These are phyloP conservation scores for Scorias spongiosa DNA, from an alignment of 2,329 filamentous ascomycete species.

Conservation along the genomic window DNA sequence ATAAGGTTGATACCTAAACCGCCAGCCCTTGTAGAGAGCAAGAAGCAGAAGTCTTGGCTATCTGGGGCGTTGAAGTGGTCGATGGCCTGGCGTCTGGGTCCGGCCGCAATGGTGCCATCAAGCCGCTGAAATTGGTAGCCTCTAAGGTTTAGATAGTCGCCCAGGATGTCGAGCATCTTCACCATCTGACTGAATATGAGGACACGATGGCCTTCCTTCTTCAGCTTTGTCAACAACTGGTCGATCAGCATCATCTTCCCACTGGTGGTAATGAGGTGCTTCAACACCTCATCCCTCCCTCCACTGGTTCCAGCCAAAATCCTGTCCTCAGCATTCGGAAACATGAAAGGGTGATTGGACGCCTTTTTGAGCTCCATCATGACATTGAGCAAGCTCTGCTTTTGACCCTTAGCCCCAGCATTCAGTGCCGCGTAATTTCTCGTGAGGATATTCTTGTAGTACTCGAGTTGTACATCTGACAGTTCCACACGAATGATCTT, in stretches of 20 bases:
- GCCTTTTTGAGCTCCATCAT: conserved; percentile 99
- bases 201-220: conserved; percentile 84
- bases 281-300: conserved; percentile 77
- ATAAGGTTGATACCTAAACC: conserved; percentile 98
- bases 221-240: conserved; percentile 84
- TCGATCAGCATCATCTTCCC: conserved; percentile 99
- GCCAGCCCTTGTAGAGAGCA: conserved; percentile 87
- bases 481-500: conserved; percentile 98
- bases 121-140: conserved; percentile 93
- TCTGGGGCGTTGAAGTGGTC: conserved; percentile 97
- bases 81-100: conserved; percentile 79
- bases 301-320: conserved; percentile 55
- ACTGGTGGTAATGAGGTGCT: conserved; percentile 87
- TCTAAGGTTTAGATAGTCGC: conserved; percentile 81
- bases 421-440: conserved; percentile 91
- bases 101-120: conserved; percentile 85
- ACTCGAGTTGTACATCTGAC: conserved; percentile 89
- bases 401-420: conserved; percentile 76
- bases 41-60: conserved; percentile 90
- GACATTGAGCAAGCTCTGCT: conserved; percentile 89
- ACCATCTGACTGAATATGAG: conserved; percentile 99
- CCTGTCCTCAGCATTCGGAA: conserved; percentile 80
- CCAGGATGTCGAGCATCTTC: conserved; percentile 90
- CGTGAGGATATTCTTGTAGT: conserved; percentile 97
- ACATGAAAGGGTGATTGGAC: conserved; percentile 98